phyloP scores from a whole-genome alignment of 805 yeast species.

The Kluyveromyces dobzhanskii region DNA sequence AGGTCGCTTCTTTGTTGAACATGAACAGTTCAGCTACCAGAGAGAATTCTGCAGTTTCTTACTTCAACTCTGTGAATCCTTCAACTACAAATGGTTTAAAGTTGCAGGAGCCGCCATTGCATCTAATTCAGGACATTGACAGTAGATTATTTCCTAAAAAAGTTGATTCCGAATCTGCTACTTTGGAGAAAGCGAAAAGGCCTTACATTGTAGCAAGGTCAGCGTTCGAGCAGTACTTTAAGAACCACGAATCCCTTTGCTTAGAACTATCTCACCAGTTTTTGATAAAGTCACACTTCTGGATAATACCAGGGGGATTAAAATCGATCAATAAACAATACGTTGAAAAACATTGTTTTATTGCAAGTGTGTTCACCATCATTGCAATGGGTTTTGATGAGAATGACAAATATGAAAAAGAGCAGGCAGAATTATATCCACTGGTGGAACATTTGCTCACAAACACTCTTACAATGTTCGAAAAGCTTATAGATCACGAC shows the following conservation, averaged over 20 bases:
- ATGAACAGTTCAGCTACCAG: background rate
- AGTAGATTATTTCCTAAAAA: constrained; percentile 31
- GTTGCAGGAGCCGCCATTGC: constrained; percentile 32
- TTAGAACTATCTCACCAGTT: constrained; percentile 39
- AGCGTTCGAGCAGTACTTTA: constrained; percentile 40
- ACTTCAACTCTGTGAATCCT: background rate
- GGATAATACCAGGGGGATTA: constrained; percentile 58
- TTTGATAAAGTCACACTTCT: constrained; percentile 45
- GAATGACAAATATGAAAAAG: constrained; percentile 38
- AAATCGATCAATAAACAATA: constrained; percentile 38
- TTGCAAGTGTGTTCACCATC: constrained; percentile 44
- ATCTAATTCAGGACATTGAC: constrained; percentile 32
- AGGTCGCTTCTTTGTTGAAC: background rate
- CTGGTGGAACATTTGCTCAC: constrained; percentile 44
- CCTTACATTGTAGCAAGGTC: constrained; percentile 33
- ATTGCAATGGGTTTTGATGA: constrained; percentile 52
- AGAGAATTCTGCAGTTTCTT: background rate
- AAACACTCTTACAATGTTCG: constrained; percentile 39
- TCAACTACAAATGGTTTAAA: constrained; percentile 11
- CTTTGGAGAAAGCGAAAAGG: constrained; percentile 25
- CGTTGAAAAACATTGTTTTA: constrained; percentile 44
- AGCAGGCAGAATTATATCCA: constrained; percentile 39
- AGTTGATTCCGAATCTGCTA: constrained; percentile 22
- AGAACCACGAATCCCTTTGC: constrained; percentile 36
- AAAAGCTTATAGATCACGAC: constrained; percentile 50